Conservation (phyloP, 495 filamentous ascomycete species). For the Sabuloglossum arenarium region DNA sequence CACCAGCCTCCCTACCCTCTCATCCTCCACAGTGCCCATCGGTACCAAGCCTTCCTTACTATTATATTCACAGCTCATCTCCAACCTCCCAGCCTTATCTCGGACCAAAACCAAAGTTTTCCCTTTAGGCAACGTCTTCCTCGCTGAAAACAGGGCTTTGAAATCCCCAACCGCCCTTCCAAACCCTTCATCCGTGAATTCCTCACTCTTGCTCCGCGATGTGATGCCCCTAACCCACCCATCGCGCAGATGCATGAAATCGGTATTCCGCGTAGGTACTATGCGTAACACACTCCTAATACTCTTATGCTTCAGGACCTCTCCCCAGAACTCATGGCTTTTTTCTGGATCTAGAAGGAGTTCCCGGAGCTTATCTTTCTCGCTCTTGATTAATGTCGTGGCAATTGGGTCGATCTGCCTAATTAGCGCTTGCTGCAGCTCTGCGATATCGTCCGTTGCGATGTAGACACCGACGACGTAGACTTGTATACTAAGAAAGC, state of each 20-base stretch:
- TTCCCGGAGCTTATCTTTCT: slow-evolving; percentile 48
- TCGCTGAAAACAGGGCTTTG: slow-evolving; percentile 47
- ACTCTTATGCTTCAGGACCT: slow-evolving; percentile 37
- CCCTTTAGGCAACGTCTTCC: slow-evolving; percentile 47
- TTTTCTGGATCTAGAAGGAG: slow-evolving; percentile 46
- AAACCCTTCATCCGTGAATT: slow-evolving; percentile 50
- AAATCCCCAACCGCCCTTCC: slow-evolving; percentile 50
- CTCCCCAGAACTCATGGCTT: slow-evolving; percentile 51
- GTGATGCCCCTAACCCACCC: slow-evolving; percentile 76
- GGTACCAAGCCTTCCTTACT: slow-evolving; percentile 19
- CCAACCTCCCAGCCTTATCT: slow-evolving; percentile 40
- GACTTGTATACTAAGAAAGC: slow-evolving; percentile 75
- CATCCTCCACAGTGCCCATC: slow-evolving; percentile 53
- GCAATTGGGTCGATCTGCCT: slow-evolving; percentile 18
- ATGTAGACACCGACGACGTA: slow-evolving; percentile 89
- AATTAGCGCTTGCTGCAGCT: slow-evolving; percentile 34
- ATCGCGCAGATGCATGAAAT: slow-evolving; percentile 79
- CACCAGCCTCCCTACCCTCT: slow-evolving; percentile 56
- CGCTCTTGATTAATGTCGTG: slow-evolving; percentile 58
- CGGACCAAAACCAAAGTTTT: slow-evolving; percentile 53
- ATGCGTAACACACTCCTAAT: slow-evolving; percentile 55
- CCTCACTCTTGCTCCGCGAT: slow-evolving; percentile 30
- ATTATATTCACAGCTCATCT: slow-evolving; percentile 43
- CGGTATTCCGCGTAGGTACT: slow-evolving; percentile 70
- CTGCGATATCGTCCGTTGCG: slow-evolving; percentile 48